Evolutionary conservation across 495 filamentous ascomycete species (phyloP), one percentile per base, ranked within the genome.

Genomic region (Talaromyces proteolyticus): DNA sequence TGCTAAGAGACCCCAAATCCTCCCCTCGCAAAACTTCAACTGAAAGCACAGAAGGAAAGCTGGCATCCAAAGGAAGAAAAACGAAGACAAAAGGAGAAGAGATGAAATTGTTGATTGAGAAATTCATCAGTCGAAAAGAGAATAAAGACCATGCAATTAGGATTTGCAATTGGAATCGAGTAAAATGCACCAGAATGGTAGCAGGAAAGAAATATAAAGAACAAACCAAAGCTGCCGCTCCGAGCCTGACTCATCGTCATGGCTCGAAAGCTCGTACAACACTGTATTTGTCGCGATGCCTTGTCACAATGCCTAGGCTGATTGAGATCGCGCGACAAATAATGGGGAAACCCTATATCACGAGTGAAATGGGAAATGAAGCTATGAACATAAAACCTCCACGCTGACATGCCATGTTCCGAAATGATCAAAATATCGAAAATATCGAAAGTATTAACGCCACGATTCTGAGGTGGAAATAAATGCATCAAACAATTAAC

Each of bases 401-500:
- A 8, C 29, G 14, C 29, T 34, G 29, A 34, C 29, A 34, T 34
- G 29, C 29, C 29, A 34, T 34, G 29, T 8, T n/a, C 1, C 29
- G 29, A 34, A 10, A 34, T 34, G 29, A 8, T 10, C 1, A 8
- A 34, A 34, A 45, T 16, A 24, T 36, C 24, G 20, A 47, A 47
- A 46, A 52, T 50, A 57, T 59, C 47, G 43, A 47, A 55, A 63
- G 60, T 61, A 65, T 60, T 51, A 67, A 60, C 57, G 56, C 58
- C 52, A 57, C 53, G 53, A 58, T 56, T 40, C 36, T 44, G 38
- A 53, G 44, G 36, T 21, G 26, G 21, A 55, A 50, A 47, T 39
- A 56, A 53, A 53, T 55, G 25, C 17, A 23, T 45, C 46, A 56
- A 50, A 39, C 49, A 45, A 53, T 50, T 50, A 56, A 10, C 24